Evolutionary conservation across 352 stramenopile genomes (phyloP).

Genomic region (Phytophthora cajani): DNA sequence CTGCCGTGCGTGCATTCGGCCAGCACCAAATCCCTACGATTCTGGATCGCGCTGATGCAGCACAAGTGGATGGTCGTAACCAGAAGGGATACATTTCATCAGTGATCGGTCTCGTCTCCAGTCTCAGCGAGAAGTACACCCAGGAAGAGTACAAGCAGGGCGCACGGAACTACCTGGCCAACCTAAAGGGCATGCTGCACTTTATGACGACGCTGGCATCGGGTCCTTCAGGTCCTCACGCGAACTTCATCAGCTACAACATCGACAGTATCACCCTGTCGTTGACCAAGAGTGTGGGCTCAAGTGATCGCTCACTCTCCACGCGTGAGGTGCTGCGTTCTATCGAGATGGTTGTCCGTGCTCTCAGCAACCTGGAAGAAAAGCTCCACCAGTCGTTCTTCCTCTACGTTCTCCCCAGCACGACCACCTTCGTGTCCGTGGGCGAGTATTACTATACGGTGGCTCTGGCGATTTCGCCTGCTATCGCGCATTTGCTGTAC

Average conservation of each 20-base stretch:
- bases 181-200: slow-evolving; percentile 73
- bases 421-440: slow-evolving; percentile 82
- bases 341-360: slow-evolving; percentile 73
- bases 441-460: slow-evolving; percentile 89
- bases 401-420: slow-evolving; percentile 82
- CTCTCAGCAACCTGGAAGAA: slow-evolving; percentile 88
- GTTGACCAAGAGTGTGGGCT: slow-evolving; percentile 25
- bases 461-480: slow-evolving; percentile 69
- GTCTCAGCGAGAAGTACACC: slow-evolving; percentile 18
- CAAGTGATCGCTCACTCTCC: slow-evolving; percentile 29
- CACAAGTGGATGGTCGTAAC: background rate
- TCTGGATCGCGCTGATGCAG: slow-evolving; percentile 51
- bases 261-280: slow-evolving; percentile 85
- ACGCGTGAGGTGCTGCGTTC: slow-evolving; percentile 54
- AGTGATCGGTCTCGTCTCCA: background rate
- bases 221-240: slow-evolving; percentile 70
- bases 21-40: slow-evolving; percentile 55
- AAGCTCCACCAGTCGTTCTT: slow-evolving; percentile 92
- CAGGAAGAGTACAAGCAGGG: slow-evolving; percentile 28
- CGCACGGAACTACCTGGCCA: slow-evolving; percentile 52
- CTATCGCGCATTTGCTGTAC: slow-evolving; percentile 67
- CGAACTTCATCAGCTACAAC: slow-evolving; percentile 87
- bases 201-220: slow-evolving; percentile 81
- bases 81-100: slow-evolving; percentile 18
- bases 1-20: slow-evolving; percentile 57